A percentile compares a stretch with the other conserved stretches of the same genome.
Conservation (phyloP, 2,329 filamentous ascomycete species). For the Xylaria sp. region DNA sequence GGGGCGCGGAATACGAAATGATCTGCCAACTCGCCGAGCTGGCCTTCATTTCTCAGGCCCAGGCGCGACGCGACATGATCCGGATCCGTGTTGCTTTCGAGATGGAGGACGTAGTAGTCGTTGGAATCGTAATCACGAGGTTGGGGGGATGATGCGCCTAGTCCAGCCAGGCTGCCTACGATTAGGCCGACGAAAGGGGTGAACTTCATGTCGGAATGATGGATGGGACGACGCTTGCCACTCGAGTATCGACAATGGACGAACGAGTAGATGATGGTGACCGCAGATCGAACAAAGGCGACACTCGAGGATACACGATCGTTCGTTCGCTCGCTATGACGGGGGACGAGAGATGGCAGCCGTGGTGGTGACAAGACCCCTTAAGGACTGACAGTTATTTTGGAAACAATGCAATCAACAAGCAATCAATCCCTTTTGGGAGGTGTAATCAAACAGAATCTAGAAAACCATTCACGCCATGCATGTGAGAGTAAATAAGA, state of each 20-base stretch:
- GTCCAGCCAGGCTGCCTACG: slow-evolving; percentile 58
- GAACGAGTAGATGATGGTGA: background rate
- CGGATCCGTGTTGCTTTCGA: slow-evolving; percentile 74
- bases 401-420: slow-evolving; percentile 8
- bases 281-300: background rate
- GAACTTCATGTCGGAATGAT: slow-evolving; percentile 59
- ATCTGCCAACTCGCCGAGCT: slow-evolving; percentile 78
- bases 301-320: background rate
- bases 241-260: slow-evolving; percentile 7
- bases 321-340: background rate
- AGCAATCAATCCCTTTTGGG: slow-evolving; percentile 17
- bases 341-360: background rate
- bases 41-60: slow-evolving; percentile 83
- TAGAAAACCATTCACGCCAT: slow-evolving; percentile 34
- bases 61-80: slow-evolving; percentile 76
- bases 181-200: slow-evolving; percentile 64
- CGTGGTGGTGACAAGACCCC: background rate
- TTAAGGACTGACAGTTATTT: background rate
- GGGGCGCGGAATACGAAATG: slow-evolving; percentile 89
- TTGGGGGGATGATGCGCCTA: slow-evolving; percentile 61
- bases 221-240: slow-evolving; percentile 6
- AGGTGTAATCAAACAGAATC: slow-evolving; percentile 18
- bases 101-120: slow-evolving; percentile 94
- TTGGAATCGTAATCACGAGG: slow-evolving; percentile 79
- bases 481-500: slow-evolving; percentile 21